Evolutionary conservation across 2,329 filamentous ascomycete species (phyloP).

Genomic region (Alternaria incomplexa): DNA sequence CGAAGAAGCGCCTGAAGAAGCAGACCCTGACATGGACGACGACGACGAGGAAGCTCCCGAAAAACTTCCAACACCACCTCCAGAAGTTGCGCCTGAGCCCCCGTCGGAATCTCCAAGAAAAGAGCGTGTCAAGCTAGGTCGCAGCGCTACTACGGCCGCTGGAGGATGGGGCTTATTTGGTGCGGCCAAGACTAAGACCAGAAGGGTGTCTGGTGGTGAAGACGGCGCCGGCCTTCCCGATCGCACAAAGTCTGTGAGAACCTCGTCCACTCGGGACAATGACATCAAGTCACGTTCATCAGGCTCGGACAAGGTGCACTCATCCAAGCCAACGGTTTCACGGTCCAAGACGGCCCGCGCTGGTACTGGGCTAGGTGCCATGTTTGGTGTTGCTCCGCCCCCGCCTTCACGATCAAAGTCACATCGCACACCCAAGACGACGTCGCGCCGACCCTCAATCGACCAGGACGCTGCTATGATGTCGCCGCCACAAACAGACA

Average conservation of each 20-base stretch:
- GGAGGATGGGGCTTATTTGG: slow-evolving; percentile 76
- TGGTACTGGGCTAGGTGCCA: slow-evolving; percentile 66
- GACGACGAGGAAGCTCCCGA: slow-evolving; percentile 37
- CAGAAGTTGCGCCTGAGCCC: slow-evolving; percentile 48
- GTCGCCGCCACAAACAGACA: slow-evolving; percentile 75
- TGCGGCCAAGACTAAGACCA: slow-evolving; percentile 49
- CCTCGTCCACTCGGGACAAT: slow-evolving; percentile 59
- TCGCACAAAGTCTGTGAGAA: slow-evolving; percentile 63
- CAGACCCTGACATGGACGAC: slow-evolving; percentile 33
- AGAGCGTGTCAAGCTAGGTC: slow-evolving; percentile 77
- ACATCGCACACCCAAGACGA: slow-evolving; percentile 64
- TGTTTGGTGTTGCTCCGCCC: slow-evolving; percentile 64
- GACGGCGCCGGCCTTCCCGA: slow-evolving; percentile 49
- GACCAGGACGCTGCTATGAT: slow-evolving; percentile 70
- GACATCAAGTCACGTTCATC: slow-evolving; percentile 73
- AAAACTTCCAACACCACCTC: slow-evolving; percentile 56
- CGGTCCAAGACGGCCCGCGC: slow-evolving; percentile 61
- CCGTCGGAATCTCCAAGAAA: slow-evolving; percentile 65
- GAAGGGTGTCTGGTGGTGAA: slow-evolving; percentile 36
- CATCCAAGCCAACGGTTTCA: slow-evolving; percentile 54
- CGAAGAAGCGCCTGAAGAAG: slow-evolving; percentile 27
- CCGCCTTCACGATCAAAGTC: slow-evolving; percentile 71
- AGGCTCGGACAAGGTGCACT: slow-evolving; percentile 69
- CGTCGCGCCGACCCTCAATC: slow-evolving; percentile 71
- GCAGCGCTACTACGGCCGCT: slow-evolving; percentile 63